phyloP scores from a whole-genome alignment of 352 stramenopile species.

The Blastocystis sp. region DNA sequence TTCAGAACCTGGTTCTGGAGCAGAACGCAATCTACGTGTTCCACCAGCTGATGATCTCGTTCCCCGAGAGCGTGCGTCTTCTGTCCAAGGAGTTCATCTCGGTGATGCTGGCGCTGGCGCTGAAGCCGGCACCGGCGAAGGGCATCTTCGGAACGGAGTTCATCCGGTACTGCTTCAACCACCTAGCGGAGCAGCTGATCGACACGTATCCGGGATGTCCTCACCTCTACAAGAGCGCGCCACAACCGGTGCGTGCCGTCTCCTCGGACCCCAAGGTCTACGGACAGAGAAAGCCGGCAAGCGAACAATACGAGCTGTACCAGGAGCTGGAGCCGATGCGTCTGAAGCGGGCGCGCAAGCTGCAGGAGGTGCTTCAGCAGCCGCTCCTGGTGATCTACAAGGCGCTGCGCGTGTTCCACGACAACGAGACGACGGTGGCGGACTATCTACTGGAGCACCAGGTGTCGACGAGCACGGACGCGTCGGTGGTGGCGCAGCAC shows the following conservation, averaged over 20 bases:
- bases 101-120: constrained; percentile 15
- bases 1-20: constrained; percentile 54
- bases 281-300: neutral
- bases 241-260: neutral
- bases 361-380: constrained; percentile 29
- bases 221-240: neutral
- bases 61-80: constrained; percentile 29
- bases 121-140: constrained; percentile 49
- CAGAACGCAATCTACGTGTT: constrained; percentile 56
- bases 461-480: neutral
- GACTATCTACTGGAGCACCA: constrained; percentile 26
- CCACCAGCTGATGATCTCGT: constrained; percentile 51
- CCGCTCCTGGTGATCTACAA: constrained; percentile 1
- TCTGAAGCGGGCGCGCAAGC: neutral
- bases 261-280: neutral
- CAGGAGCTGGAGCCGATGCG: neutral
- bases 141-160: constrained; percentile 55
- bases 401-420: constrained; percentile 37
- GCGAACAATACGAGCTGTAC: neutral
- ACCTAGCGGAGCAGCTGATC: constrained; percentile 45
- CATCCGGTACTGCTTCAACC: constrained; percentile 56
- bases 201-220: constrained; percentile 53
- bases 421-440: neutral
- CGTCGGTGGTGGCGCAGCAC: neutral
- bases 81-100: constrained; percentile 48